A percentile compares a stretch with the other conserved stretches of the same genome.
phyloP scores from a whole-genome alignment of 202 grass and related monocot genomes.

The Schoenoplectus tabernaemontani region DNA sequence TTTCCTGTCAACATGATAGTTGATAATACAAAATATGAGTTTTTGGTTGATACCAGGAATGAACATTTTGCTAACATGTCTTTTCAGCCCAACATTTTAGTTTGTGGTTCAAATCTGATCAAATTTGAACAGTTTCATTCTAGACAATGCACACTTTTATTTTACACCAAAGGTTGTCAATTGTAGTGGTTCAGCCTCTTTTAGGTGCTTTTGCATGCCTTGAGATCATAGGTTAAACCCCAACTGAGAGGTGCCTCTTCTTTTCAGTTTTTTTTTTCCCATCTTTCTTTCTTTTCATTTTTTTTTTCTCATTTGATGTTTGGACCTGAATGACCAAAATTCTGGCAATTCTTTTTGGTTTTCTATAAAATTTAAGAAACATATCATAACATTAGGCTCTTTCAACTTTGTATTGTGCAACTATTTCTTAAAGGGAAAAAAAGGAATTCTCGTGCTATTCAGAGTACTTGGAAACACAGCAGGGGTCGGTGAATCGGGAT shows the following conservation, averaged over 20 bases:
- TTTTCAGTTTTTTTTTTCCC: neutral
- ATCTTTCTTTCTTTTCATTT: neutral
- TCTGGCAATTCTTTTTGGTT: neutral
- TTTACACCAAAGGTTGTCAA: neutral
- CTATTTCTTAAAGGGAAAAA: neutral
- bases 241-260: neutral
- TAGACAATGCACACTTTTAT: neutral
- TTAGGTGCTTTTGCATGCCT: neutral
- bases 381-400: neutral
- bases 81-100: neutral
- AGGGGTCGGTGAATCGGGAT: neutral
- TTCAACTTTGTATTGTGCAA: neutral
- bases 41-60: neutral
- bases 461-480: neutral
- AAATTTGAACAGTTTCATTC: neutral
- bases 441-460: neutral
- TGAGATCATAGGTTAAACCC: neutral
- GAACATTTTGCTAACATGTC: neutral
- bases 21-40: neutral
- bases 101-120: neutral
- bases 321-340: neutral
- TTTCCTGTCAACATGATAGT: neutral
- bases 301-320: neutral
- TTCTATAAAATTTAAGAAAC: neutral
- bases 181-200: neutral